These are phyloP conservation scores for Heterobasidion occidentale DNA, from an alignment of 1,284 basidiomycete genomes.

Conservation along the genomic window DNA sequence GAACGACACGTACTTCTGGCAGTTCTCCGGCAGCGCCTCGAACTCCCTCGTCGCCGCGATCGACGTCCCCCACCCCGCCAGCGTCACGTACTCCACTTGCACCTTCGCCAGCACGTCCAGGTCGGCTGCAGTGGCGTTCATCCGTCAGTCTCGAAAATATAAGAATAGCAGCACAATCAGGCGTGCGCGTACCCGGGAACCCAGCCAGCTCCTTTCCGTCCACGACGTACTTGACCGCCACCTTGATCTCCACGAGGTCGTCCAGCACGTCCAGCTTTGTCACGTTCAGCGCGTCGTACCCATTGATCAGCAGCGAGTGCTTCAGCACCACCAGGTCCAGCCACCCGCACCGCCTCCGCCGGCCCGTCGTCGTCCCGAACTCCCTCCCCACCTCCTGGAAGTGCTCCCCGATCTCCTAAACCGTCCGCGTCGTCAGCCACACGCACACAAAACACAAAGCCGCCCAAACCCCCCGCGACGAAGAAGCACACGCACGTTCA, in stretches of 20 bases:
- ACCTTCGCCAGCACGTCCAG: slow-evolving; percentile 78
- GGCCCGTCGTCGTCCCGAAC: slow-evolving; percentile 89
- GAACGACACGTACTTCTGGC: slow-evolving; percentile 83
- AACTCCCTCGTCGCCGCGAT: slow-evolving; percentile 66
- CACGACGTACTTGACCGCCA: slow-evolving; percentile 77
- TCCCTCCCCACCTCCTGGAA: slow-evolving; percentile 93
- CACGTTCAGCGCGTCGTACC: slow-evolving; percentile 89
- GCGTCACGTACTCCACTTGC: slow-evolving; percentile 83
- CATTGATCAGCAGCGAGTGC: slow-evolving; percentile 93
- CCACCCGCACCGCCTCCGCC: slow-evolving; percentile 93
- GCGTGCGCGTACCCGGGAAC: slow-evolving; percentile 75
- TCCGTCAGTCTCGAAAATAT: slow-evolving; percentile 4
- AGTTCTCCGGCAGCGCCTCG: slow-evolving; percentile 80
- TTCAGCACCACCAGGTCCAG: slow-evolving; percentile 93
- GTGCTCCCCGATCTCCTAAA: slow-evolving; percentile 73
- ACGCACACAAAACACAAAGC: neutral
- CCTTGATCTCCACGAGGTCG: slow-evolving; percentile 80
- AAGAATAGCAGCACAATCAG: neutral
- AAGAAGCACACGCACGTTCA: slow-evolving; percentile 57
- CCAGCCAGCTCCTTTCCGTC: slow-evolving; percentile 75
- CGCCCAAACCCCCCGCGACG: neutral
- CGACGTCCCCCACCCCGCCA: slow-evolving; percentile 88
- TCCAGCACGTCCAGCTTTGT: slow-evolving; percentile 97
- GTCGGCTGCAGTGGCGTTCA: slow-evolving; percentile 49
- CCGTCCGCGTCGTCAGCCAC: neutral